Evolutionary conservation across 2,329 filamentous ascomycete genomes (phyloP).

Genomic region (Geosmithia putterillii): DNA sequence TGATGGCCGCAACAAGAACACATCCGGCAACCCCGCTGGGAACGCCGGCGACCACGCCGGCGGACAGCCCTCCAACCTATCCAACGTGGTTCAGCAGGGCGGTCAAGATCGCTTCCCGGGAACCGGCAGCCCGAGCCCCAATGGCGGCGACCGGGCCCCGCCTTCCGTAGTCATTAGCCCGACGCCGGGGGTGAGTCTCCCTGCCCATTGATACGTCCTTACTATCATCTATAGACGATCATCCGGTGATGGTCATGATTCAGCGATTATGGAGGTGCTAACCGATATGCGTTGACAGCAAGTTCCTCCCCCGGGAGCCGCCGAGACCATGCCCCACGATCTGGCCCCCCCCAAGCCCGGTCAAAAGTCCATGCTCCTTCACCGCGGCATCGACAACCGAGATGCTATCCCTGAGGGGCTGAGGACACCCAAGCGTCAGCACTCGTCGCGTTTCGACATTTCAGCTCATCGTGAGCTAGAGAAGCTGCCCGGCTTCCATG

Average conservation of each 20-base stretch:
- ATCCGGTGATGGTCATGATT: not conserved
- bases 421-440: slow-evolving; percentile 88
- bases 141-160: slow-evolving; percentile 38
- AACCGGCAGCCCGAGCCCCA: slow-evolving; percentile 20
- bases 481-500: slow-evolving; percentile 94
- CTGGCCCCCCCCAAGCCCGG: slow-evolving; percentile 87
- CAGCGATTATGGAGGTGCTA: too few relatives aligned
- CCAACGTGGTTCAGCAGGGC: slow-evolving; percentile 21
- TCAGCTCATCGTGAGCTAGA: slow-evolving; percentile 94
- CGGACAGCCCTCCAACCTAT: slow-evolving; percentile 25
- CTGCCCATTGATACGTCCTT: not conserved
- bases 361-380: slow-evolving; percentile 70
- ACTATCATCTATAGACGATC: not conserved
- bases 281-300: too few relatives aligned
- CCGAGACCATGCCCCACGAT: slow-evolving; percentile 97
- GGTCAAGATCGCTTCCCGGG: slow-evolving; percentile 27
- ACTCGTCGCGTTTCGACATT: slow-evolving; percentile 95
- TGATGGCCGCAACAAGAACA: slow-evolving; percentile 73
- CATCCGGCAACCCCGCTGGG: slow-evolving; percentile 43
- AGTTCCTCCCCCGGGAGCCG: slow-evolving; percentile 79
- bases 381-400: slow-evolving; percentile 79
- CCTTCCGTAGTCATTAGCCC: slow-evolving; percentile 92
- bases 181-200: slow-evolving; percentile 65
- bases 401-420: slow-evolving; percentile 86
- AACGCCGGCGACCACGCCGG: slow-evolving; percentile 28